phyloP scores from a whole-genome alignment of 1,139 yeast genomes.

The Pichia sp. region DNA sequence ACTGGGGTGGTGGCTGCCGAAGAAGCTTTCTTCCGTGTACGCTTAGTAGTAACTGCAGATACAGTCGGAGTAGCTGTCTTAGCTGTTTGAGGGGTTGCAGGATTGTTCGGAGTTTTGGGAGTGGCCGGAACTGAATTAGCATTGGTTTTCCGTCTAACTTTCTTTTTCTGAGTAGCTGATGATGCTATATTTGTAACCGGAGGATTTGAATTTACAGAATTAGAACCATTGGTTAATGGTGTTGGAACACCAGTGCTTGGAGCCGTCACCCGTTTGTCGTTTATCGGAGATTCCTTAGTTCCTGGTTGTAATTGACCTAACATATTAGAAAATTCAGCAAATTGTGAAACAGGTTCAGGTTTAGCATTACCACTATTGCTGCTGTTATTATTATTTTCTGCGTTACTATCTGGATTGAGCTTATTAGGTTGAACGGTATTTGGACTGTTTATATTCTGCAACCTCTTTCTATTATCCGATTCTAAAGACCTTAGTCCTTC shows the following conservation, averaged over 20 bases:
- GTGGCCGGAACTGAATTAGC: constrained; percentile 31
- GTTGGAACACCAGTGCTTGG: constrained; percentile 20
- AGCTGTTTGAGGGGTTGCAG: constrained; percentile 25
- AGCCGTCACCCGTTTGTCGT: constrained; percentile 15
- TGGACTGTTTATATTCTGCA: constrained; percentile 16
- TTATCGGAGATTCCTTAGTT: constrained; percentile 5
- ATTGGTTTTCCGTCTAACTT: constrained; percentile 22
- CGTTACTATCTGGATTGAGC: neutral
- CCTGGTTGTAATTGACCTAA: constrained; percentile 14
- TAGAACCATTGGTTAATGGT: constrained; percentile 16
- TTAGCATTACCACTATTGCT: neutral
- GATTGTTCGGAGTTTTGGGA: constrained; percentile 28
- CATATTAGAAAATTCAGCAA: constrained; percentile 25
- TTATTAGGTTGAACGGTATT: neutral
- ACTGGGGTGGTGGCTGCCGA: constrained; percentile 23
- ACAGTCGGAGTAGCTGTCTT: constrained; percentile 9
- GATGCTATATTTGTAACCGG: neutral
- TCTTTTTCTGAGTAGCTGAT: constrained; percentile 14
- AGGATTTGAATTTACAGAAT: constrained; percentile 18
- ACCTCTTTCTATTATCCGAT: constrained; percentile 41
- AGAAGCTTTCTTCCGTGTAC: constrained; percentile 20
- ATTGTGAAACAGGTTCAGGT: constrained; percentile 17
- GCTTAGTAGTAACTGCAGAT: constrained; percentile 15
- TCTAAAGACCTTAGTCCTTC: constrained; percentile 49
- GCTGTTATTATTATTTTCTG: neutral